These are phyloP conservation scores for Cystobasidium sp. DNA, from an alignment of 1,284 basidiomycete genomes.

Conservation along the genomic window DNA sequence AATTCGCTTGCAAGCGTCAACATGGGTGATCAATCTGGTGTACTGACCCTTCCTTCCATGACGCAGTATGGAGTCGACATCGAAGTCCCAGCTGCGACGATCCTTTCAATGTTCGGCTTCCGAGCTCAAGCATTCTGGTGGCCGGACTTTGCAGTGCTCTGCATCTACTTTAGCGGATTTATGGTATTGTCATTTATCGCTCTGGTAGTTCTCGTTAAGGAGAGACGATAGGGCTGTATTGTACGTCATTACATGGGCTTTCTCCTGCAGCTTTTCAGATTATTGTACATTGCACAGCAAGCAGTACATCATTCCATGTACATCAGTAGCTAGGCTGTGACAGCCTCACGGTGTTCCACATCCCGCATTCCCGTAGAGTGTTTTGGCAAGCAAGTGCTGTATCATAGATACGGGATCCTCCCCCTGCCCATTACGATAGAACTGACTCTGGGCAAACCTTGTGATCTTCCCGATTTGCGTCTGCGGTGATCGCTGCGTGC, in stretches of 20 bases:
- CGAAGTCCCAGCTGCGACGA: conserved; percentile 90
- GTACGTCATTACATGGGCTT: background rate
- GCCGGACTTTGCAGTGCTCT: conserved; percentile 82
- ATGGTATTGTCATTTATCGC: conserved; percentile 75
- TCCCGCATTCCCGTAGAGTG: too few relatives aligned
- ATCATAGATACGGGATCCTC: too few relatives aligned
- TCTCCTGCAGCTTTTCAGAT: too few relatives aligned
- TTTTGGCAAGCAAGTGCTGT: too few relatives aligned
- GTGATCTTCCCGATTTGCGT: conserved; percentile 17
- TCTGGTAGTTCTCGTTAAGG: conserved; percentile 85
- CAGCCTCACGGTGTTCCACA: too few relatives aligned
- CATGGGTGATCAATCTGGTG: background rate
- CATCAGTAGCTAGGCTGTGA: too few relatives aligned
- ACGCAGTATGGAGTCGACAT: conserved; percentile 76
- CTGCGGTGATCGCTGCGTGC: background rate
- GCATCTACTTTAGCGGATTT: conserved; percentile 79
- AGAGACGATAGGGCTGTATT: conserved; percentile 62
- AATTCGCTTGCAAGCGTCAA: background rate
- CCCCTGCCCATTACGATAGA: too few relatives aligned
- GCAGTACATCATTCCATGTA: too few relatives aligned
- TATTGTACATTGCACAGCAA: too few relatives aligned
- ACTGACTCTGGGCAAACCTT: conserved; percentile 11
- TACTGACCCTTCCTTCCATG: background rate
- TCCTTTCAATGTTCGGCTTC: conserved; percentile 85
- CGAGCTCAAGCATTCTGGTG: conserved; percentile 89